These are phyloP conservation scores for Niebla homalea DNA, from an alignment of 495 filamentous ascomycete species.

Conservation along the genomic window DNA sequence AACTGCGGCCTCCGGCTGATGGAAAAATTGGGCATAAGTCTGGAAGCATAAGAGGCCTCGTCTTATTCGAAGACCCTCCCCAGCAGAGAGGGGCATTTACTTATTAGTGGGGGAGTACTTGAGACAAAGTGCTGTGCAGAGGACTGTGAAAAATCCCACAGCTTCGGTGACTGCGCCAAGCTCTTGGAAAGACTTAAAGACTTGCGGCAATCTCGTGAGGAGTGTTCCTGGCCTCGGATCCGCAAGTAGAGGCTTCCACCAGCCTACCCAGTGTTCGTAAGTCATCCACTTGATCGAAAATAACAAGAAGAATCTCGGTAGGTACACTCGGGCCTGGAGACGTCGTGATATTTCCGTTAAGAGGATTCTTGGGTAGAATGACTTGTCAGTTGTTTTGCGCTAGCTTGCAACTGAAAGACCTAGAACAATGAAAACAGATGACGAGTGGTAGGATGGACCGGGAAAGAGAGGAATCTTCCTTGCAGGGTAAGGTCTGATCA, in stretches of 20 bases:
- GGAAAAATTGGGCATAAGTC: background rate
- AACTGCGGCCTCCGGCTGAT: background rate
- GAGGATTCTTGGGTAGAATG: too few species aligned
- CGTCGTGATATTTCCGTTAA: too few species aligned
- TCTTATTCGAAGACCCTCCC: background rate
- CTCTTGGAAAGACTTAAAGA: background rate
- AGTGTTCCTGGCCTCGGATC: background rate
- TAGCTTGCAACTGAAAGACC: too few species aligned
- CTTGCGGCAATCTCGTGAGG: background rate
- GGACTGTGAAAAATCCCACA: background rate
- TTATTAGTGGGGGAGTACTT: background rate
- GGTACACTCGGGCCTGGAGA: too few species aligned
- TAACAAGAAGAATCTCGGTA: background rate
- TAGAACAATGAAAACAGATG: too few species aligned
- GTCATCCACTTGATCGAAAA: background rate
- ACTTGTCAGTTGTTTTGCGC: too few species aligned
- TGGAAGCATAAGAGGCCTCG: background rate
- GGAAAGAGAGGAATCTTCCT: too few species aligned
- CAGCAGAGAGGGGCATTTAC: background rate
- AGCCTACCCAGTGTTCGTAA: background rate
- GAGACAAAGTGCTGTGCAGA: background rate
- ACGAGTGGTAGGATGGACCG: too few species aligned
- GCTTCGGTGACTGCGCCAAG: background rate
- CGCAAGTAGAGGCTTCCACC: background rate
- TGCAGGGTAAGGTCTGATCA: too few species aligned